Base-by-base conservation (phyloP, 106 monocot genomes). In the Phalaenopsis equestris region DNA sequence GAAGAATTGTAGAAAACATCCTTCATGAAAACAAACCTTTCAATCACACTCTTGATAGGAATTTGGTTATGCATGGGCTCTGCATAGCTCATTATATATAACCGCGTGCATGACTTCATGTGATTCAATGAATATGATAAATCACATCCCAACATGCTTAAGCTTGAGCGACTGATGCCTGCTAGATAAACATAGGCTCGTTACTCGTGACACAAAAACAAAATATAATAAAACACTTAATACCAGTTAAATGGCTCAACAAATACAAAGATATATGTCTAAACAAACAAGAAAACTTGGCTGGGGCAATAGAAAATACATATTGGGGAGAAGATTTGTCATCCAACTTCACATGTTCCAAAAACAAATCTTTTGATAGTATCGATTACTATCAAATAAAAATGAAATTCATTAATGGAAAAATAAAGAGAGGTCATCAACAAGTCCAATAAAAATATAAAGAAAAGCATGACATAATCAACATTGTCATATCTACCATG, bases 41-140 rank as follows among this genome's bases (percentile, higher is more conserved):
- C 77, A 15, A 89, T 55, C 64, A 93, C 80, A 67, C 81, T 79
- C 75, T 85, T 65, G 38, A 91, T 79, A 47, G 80, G 67, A 58
- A 90, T 45, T 81, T 90, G 70, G 70, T 70, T 70, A 70, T 2
- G 82, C 3, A 55, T 47, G 38, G 86, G 42, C 16, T 77, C 79
- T 10, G 19, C 77, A 68, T 83, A 90, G 41, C 78, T 56, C 86
- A 94, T 84, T 78, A 94, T 75, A 77, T 83, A 94, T 42, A 94
- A 74, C 79, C 46, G 82, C 37, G 85, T 56, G 41, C 64, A 76
- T 84, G 86, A 79, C 73, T 85, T 87, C 82, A 82, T 83, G 42
- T 87, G 82, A 77, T 80, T 85, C 43, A 90, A 76, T 61, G 92
- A 90, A 77, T 94, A 92, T 55, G 86, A 58, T 72, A 75, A 19